These are phyloP conservation scores for Nothophoma quercina DNA, from an alignment of 2,329 filamentous ascomycete species.

Conservation along the genomic window DNA sequence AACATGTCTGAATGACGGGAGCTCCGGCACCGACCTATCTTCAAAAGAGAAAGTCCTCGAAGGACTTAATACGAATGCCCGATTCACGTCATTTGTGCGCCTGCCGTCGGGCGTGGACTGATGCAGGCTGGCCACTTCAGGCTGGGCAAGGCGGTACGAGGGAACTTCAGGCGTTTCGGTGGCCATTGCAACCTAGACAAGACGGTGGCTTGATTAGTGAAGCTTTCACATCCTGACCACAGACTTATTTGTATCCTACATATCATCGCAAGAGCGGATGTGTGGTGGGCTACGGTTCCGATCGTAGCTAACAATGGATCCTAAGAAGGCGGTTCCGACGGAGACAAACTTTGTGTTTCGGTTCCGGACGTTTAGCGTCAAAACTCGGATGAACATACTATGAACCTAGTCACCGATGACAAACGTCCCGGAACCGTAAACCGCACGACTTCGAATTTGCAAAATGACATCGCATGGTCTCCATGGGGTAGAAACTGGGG, in stretches of 20 bases:
- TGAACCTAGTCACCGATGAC: neutral
- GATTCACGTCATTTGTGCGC: neutral
- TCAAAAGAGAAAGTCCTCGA: constrained; percentile 57
- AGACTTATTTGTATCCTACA: neutral
- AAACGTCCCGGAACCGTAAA: neutral
- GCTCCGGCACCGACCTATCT: constrained; percentile 71
- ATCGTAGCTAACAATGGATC: neutral
- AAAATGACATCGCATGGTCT: constrained; percentile 50
- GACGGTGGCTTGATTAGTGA: neutral
- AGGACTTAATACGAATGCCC: constrained; percentile 15
- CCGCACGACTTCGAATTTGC: neutral
- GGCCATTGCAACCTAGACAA: neutral
- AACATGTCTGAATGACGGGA: constrained; percentile 72
- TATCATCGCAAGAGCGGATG: neutral
- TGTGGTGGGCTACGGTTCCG: neutral
- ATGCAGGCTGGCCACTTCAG: neutral
- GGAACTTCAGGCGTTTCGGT: neutral
- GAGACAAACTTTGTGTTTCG: neutral
- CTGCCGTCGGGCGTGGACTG: neutral
- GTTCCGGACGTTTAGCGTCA: neutral
- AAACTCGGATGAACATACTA: too few species aligned
- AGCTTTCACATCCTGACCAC: neutral
- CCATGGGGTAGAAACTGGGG: constrained; percentile 76
- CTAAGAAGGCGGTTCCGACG: neutral
- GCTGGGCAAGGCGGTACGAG: neutral